A percentile compares a stretch with the other conserved stretches of the same genome.
phyloP scores from a whole-genome alignment of 2,329 filamentous ascomycete genomes.

The Talaromyces sp. region DNA sequence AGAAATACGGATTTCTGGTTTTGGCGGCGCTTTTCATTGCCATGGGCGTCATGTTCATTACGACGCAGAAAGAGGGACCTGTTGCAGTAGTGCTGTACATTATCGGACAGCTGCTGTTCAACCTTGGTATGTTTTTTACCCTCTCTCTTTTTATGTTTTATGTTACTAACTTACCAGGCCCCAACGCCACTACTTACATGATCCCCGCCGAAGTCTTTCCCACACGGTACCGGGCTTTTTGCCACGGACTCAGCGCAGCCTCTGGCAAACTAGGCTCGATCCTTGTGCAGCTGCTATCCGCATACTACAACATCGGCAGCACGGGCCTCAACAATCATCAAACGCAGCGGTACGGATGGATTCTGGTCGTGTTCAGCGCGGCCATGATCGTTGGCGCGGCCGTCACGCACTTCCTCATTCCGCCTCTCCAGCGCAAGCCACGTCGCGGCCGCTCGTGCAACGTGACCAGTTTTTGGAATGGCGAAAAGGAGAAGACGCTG shows the following conservation, averaged over 20 bases:
- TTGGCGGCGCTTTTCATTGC: slow-evolving; percentile 39
- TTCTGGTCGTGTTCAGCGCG: slow-evolving; percentile 35
- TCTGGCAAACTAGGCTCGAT: slow-evolving; percentile 49
- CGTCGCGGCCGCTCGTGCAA: slow-evolving; percentile 28
- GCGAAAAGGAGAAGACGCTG: slow-evolving; percentile 27
- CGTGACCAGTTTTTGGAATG: slow-evolving; percentile 1
- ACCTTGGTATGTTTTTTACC: slow-evolving; percentile 33
- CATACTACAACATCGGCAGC: slow-evolving; percentile 35
- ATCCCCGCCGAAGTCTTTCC: slow-evolving; percentile 54
- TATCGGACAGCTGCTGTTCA: slow-evolving; percentile 43
- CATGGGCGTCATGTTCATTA: slow-evolving; percentile 38
- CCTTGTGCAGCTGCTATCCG: slow-evolving; percentile 34
- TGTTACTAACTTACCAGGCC: slow-evolving; percentile 17
- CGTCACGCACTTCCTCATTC: slow-evolving; percentile 37
- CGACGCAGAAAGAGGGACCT: slow-evolving; percentile 28
- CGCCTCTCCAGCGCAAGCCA: slow-evolving; percentile 28
- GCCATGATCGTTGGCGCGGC: slow-evolving; percentile 37
- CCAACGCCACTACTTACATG: slow-evolving; percentile 39
- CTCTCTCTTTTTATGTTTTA: slow-evolving; percentile 5
- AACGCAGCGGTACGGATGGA: slow-evolving; percentile 33
- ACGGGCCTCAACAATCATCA: slow-evolving; percentile 23
- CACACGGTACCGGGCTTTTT: slow-evolving; percentile 49
- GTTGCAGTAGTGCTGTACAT: slow-evolving; percentile 38
- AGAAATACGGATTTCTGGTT: slow-evolving; percentile 40
- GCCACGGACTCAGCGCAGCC: slow-evolving; percentile 50